Evolutionary conservation across 2,329 filamentous ascomycete species (phyloP), one percentile per base, ranked within the genome.

Genomic region (Emericellopsis atlantica): DNA sequence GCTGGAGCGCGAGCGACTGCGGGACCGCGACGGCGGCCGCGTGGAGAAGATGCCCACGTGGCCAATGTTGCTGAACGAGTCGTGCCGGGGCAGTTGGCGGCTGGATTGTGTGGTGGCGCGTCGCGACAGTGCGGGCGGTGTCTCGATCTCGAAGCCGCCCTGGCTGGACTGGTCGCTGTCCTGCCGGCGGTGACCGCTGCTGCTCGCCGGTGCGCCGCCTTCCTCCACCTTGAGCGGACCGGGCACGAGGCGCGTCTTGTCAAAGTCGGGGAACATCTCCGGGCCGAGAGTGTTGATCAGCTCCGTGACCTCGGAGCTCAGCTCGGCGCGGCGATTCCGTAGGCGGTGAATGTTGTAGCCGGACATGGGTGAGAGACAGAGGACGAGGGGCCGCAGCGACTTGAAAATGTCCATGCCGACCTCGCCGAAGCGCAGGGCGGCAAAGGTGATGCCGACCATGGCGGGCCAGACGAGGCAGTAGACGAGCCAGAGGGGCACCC

Each of bases 361-460:
- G 2, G 85, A 90, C 5, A 79, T 79, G 2, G 92, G 92, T 51
- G 84, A 83, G 53, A 96, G 72, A 48, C 85, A 92, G 29, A 95
- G 70, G 36, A 94, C 69, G 9, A 98, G 74, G 6, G 92, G 92
- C 9, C 87, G 78, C 14, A 98, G 73, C 0, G 90, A 96, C 63
- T 96, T 98, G 65, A 92, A 69, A 42, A 98, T 95, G 56, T 98
- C 92, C 88, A 98, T 95, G 40, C 90, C 92, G n/a, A 94, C 82
- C 64, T 98, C 92, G 37, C 92, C 92, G 49, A 96, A 94, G 10
- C 92, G 82, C 40, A 98, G 78, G 6, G 92, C 87, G 5, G 88
- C 89, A 59, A 94, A 95, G 0, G 89, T 95, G 51, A 95, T 83
- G 21, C 79, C 74, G 6, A 89, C 84, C 68, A 95, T 95, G 48